phyloP scores from a whole-genome alignment of 352 stramenopile genomes.

The Globisporangium abappressorium region DNA sequence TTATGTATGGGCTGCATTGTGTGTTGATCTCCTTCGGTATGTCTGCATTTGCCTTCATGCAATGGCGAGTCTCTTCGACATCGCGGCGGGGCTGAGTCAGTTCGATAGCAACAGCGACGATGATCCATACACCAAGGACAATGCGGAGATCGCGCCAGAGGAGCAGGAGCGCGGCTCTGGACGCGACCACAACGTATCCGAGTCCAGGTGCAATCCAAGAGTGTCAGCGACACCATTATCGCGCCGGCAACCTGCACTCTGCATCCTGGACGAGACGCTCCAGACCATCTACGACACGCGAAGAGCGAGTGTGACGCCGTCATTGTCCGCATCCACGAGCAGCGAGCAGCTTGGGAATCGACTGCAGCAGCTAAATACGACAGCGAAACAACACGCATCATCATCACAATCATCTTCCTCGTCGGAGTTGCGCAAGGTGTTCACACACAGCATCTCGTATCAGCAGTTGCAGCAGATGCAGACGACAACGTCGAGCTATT shows the following conservation, averaged over 20 bases:
- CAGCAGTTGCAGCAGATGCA: neutral
- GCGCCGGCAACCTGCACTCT: constrained; percentile 26
- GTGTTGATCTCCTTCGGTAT: no score
- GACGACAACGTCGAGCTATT: neutral
- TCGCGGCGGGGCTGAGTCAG: constrained; percentile 49
- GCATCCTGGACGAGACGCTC: constrained; percentile 52
- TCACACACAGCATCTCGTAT: constrained; percentile 9
- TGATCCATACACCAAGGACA: neutral
- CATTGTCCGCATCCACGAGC: neutral
- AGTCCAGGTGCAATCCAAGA: neutral
- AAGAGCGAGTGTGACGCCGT: neutral
- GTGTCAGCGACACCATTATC: neutral
- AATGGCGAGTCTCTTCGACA: constrained; percentile 62
- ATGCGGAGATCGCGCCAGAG: neutral
- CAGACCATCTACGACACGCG: constrained; percentile 39
- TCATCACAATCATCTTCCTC: neutral
- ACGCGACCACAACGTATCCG: neutral
- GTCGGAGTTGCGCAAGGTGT: constrained; percentile 14
- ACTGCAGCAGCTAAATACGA: constrained; percentile 7
- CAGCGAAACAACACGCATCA: no score
- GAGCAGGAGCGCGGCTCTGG: neutral
- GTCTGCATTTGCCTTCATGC: neutral
- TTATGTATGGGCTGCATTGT: no score
- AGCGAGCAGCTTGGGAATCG: constrained; percentile 11
- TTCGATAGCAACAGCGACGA: constrained; percentile 21